phyloP scores from a whole-genome alignment of 768 basidiomycete species.

The Pisolithus albus region DNA sequence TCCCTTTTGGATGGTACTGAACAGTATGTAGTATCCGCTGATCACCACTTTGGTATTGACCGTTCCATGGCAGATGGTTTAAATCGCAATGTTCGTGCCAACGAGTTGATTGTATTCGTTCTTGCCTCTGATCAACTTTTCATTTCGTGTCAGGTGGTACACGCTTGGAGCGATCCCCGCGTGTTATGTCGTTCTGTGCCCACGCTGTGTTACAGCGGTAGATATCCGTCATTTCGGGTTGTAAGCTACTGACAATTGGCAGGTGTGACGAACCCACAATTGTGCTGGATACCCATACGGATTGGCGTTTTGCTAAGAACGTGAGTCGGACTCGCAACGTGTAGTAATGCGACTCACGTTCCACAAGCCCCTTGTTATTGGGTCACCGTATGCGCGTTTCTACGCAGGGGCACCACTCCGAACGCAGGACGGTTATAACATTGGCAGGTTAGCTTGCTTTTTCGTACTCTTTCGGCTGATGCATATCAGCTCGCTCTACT shows the following conservation, averaged over 20 bases:
- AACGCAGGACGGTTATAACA: slow-evolving; percentile 85
- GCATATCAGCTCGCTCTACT: not conserved
- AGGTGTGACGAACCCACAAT: slow-evolving; percentile 87
- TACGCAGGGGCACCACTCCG: slow-evolving; percentile 89
- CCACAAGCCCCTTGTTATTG: slow-evolving; percentile 61
- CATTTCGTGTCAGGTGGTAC: slow-evolving; percentile 36
- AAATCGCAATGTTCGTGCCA: slow-evolving; percentile 72
- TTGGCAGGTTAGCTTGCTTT: slow-evolving; percentile 63
- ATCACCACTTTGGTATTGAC: slow-evolving; percentile 1
- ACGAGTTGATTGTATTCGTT: not conserved
- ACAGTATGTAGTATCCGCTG: slow-evolving; percentile 49
- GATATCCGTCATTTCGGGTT: not conserved
- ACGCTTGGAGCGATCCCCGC: slow-evolving; percentile 36
- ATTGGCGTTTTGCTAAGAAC: slow-evolving; percentile 87
- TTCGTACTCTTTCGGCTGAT: not conserved
- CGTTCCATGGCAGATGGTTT: slow-evolving; percentile 56
- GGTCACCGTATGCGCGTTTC: slow-evolving; percentile 67
- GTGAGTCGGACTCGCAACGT: slow-evolving; percentile 36
- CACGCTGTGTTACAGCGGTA: slow-evolving; percentile 80
- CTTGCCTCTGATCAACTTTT: not conserved
- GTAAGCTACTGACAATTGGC: slow-evolving; percentile 3
- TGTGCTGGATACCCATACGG: slow-evolving; percentile 65
- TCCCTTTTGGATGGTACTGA: slow-evolving; percentile 78
- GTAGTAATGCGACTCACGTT: not conserved
- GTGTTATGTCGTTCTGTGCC: slow-evolving; percentile 71